These are phyloP conservation scores for Colletotrichum sp. DNA, from an alignment of 2,329 filamentous ascomycete species.

Conservation along the genomic window DNA sequence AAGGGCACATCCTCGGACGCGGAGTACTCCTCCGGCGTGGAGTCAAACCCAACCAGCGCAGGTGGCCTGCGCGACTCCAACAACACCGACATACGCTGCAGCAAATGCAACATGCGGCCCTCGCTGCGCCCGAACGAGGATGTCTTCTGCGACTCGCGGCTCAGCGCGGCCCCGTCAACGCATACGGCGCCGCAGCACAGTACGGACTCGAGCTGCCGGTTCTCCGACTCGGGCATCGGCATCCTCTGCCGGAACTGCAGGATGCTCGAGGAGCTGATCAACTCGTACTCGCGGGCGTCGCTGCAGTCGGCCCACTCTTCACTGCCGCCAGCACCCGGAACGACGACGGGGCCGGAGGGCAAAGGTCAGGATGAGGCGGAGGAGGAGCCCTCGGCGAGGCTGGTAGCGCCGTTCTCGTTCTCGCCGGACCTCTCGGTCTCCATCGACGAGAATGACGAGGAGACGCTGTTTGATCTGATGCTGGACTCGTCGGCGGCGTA, in stretches of 20 bases:
- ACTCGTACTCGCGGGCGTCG: constrained; percentile 14
- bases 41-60: constrained; percentile 11
- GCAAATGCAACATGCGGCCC: constrained; percentile 17
- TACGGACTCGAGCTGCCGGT: background rate
- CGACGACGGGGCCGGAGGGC: background rate
- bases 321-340: background rate
- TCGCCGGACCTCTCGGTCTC: background rate
- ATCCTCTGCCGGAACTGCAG: constrained; percentile 11
- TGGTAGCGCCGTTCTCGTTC: background rate
- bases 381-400: background rate
- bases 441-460: constrained; percentile 15
- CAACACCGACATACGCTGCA: constrained; percentile 11
- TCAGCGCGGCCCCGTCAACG: background rate
- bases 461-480: constrained; percentile 15
- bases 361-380: background rate
- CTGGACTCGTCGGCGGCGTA: constrained; percentile 10
- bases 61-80: background rate
- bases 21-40: constrained; percentile 13
- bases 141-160: background rate
- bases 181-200: background rate
- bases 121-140: constrained; percentile 5
- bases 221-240: constrained; percentile 17
- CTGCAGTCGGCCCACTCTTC: background rate
- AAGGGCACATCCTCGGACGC: constrained; percentile 1
- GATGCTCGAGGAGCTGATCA: constrained; percentile 17